These are phyloP conservation scores for Acorus gramineus DNA, from an alignment of 106 monocot genomes.

Conservation along the genomic window DNA sequence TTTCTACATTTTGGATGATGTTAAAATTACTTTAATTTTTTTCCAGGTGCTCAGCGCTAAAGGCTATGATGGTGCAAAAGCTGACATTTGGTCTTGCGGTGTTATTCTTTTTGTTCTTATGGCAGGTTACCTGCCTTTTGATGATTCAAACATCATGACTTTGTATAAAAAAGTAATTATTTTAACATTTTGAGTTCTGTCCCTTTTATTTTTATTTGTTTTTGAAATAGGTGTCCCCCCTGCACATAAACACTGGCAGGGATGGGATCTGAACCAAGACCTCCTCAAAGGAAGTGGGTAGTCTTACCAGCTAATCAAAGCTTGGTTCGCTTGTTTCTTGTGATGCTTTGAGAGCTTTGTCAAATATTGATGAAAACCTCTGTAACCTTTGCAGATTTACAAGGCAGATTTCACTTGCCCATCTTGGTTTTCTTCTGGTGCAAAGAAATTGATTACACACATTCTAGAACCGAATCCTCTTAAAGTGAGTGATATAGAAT, in stretches of 20 bases:
- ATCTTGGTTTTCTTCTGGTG: slow-evolving; percentile 64
- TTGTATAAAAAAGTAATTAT: slow-evolving; percentile 58
- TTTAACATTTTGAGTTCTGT: not conserved
- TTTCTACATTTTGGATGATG: too few relatives aligned
- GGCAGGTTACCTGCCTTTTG: slow-evolving; percentile 91
- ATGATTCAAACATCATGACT: slow-evolving; percentile 45
- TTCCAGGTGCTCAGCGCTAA: slow-evolving; percentile 68
- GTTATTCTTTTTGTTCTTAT: slow-evolving; percentile 91
- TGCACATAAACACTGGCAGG: too few relatives aligned
- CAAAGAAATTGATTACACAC: slow-evolving; percentile 60
- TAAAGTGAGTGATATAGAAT: slow-evolving; percentile 33
- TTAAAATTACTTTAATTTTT: not conserved
- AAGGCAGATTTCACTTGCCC: slow-evolving; percentile 64
- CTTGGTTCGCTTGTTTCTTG: too few relatives aligned
- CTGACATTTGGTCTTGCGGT: slow-evolving; percentile 95
- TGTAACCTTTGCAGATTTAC: slow-evolving; percentile 39
- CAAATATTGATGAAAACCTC: too few relatives aligned
- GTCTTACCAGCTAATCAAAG: too few relatives aligned
- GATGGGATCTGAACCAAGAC: too few relatives aligned
- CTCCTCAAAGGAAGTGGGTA: too few relatives aligned
- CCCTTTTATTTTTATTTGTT: too few relatives aligned
- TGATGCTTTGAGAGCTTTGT: too few relatives aligned
- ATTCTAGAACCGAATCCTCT: slow-evolving; percentile 79
- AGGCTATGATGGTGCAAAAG: slow-evolving; percentile 78
- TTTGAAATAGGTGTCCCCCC: too few relatives aligned